Base-by-base conservation (phyloP, 1,284 basidiomycete genomes). In the Xerocomus cyaneibrunnescens region DNA sequence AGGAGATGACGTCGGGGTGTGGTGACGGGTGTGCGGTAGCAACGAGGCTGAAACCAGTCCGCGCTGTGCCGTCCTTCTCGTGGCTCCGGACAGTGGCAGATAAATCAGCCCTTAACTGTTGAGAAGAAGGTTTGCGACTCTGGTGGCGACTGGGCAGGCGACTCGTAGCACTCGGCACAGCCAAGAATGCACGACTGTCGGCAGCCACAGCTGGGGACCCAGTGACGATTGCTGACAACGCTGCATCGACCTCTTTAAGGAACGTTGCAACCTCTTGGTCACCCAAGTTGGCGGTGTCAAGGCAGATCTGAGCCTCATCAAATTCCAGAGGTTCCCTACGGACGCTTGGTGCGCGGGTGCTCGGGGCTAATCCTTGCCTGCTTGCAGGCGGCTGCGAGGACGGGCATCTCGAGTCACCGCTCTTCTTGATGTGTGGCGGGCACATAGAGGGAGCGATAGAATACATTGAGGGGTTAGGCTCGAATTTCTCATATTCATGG, bases 1-100 rank as follows among this genome's bases (percentile, higher is more conserved):
- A 69, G 48, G 66, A 23, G 5, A 64, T 60, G 54, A 51, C 46
- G 54, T 66, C 66, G 54, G 65, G 47, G 31, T 63, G 64, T 32
- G 55, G 31, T 35, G 63, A 51, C 9, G 36, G 28, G 47, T 66
- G 62, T 21, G 65, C 55, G 52, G 62, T 61, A 30, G 64, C 62
- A 67, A 68, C 61, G 62, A 67, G 65, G 65, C 66, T 65, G 44
- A 67, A 67, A 13, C 63, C 63, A 39, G 63, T 51, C 25, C 66
- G 62, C 7, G 63, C 47, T 25, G 66, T 45, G 44, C 46, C 41
- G 31, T 66, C 66, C 46, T 57, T 68, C 38, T 65, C 66, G 54
- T 62, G 61, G 50, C 54, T 55, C 32, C 65, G 55, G 21, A 68
- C 19, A 16, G 62, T 65, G 42, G 66, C 66, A 2, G 65, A 66